These are phyloP conservation scores for Aspergillus niger DNA, from an alignment of 2,329 filamentous ascomycete genomes.

Conservation along the genomic window DNA sequence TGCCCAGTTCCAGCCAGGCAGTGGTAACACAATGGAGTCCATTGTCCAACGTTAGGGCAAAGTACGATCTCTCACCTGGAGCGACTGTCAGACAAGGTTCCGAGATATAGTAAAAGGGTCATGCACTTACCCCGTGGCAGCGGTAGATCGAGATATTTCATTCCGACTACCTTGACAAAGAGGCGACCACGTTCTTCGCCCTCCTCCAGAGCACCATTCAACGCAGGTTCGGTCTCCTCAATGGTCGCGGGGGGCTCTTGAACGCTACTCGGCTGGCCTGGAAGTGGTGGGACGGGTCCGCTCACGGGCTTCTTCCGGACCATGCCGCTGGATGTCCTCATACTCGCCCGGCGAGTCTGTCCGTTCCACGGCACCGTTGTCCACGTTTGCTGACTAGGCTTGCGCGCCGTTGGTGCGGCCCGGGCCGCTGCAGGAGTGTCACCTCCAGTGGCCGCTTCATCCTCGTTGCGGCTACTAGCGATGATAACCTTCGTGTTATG, in stretches of 20 bases:
- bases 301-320: constrained; percentile 61
- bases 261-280: constrained; percentile 82
- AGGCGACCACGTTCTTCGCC: constrained; percentile 84
- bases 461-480: constrained; percentile 74
- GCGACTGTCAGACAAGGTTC: constrained; percentile 26
- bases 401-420: constrained; percentile 70
- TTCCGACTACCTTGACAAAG: constrained; percentile 98
- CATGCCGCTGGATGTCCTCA: constrained; percentile 59
- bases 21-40: constrained; percentile 97
- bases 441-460: constrained; percentile 42
- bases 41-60: constrained; percentile 96
- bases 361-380: constrained; percentile 97
- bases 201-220: constrained; percentile 67
- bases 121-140: constrained; percentile 77
- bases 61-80: constrained; percentile 84
- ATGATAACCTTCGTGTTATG: constrained; percentile 97
- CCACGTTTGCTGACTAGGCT: constrained; percentile 85
- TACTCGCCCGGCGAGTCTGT: constrained; percentile 68
- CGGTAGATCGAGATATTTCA: constrained; percentile 92
- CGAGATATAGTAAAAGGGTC: background rate
- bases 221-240: constrained; percentile 67
- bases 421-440: constrained; percentile 33
- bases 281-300: constrained; percentile 76
- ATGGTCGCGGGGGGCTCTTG: constrained; percentile 63
- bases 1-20: constrained; percentile 87